Percentiles rank a stretch among this genome's conserved stretches.
Conservation (phyloP, 1,139 yeast genomes). For the Debaryomyces robertsiae region DNA sequence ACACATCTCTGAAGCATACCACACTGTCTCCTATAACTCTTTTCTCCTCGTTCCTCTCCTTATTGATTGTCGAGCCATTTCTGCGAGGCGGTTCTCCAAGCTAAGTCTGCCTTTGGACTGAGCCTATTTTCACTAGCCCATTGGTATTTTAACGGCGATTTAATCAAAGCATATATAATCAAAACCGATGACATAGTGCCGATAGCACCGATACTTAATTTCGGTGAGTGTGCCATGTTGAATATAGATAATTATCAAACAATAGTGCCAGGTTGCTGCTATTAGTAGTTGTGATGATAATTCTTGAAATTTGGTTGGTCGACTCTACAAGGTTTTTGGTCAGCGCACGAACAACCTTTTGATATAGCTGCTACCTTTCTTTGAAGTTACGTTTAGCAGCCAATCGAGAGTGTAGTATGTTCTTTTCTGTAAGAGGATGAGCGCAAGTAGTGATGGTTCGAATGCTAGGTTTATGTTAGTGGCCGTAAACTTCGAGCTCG, state of each 20-base stretch:
- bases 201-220: constrained; percentile 44
- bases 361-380: too few relatives aligned
- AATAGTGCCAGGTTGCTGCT: neutral
- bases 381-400: too few relatives aligned
- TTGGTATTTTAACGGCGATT: constrained; percentile 49
- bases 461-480: too few relatives aligned
- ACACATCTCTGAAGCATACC: neutral
- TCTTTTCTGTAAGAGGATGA: too few relatives aligned
- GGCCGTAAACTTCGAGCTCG: too few relatives aligned
- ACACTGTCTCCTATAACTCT: neutral
- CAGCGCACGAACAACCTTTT: constrained; percentile 9
- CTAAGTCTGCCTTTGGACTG: constrained; percentile 53
- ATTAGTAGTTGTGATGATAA: neutral
- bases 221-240: constrained; percentile 45
- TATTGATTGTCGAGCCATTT: constrained; percentile 45
- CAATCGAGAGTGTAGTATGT: too few relatives aligned
- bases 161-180: constrained; percentile 40
- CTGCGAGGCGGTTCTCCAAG: constrained; percentile 54
- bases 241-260: constrained; percentile 1
- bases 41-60: neutral
- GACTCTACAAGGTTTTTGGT: neutral
- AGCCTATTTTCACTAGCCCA: constrained; percentile 47
- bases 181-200: constrained; percentile 51
- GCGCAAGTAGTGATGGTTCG: too few relatives aligned
- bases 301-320: constrained; percentile 16